Base-by-base conservation (phyloP, 305 asterid genomes). In the Plantago rigida region DNA sequence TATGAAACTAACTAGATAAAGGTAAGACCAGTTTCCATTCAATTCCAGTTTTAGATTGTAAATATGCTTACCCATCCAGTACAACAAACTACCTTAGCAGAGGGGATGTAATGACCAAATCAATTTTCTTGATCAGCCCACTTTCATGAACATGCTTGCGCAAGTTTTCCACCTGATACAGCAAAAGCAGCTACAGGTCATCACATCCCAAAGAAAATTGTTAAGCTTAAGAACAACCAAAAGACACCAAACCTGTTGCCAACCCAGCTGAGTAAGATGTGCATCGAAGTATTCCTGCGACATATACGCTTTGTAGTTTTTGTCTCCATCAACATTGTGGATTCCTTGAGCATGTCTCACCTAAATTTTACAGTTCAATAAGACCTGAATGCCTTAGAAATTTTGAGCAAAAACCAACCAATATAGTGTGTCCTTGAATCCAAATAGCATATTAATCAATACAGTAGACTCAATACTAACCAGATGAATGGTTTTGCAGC, bases 311-410 rank as follows among this genome's bases (percentile, higher is more conserved):
- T 84, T 82, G 56, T 86, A 81, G 72, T 81, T 84, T 67, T 84
- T 89, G 52, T 84, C 96, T 69, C 95, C 95, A 26, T 76, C 89
- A 10, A 89, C 94, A 64, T 89, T 89, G 78, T 86, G 95, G 61
- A 81, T 77, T 49, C 95, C 95, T 71, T 89, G 97, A 73, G 91
- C 95, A 76, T 89, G 95, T 89, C 95, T 86, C 74, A 89, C 96
- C 96, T 89, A 77, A 62, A 80, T 70, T 62, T 13, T 13, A 77
- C 17, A 75, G 64, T 68, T 69, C 70, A 77, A 60, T 69, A 62
- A 77, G 82, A 74, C 73, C 80, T 74, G 56, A 77, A 22, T 22
- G 67, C 71, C 75, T 60, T 70, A 51, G 62, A 73, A 64, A 65
- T 58, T 68, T 58, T 65, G 65, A 62, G 67, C 68, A 77, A 69